A percentile compares a stretch with the other conserved stretches of the same genome.
Conservation (phyloP, 2,329 filamentous ascomycete species). For the Exophiala viscosa region DNA sequence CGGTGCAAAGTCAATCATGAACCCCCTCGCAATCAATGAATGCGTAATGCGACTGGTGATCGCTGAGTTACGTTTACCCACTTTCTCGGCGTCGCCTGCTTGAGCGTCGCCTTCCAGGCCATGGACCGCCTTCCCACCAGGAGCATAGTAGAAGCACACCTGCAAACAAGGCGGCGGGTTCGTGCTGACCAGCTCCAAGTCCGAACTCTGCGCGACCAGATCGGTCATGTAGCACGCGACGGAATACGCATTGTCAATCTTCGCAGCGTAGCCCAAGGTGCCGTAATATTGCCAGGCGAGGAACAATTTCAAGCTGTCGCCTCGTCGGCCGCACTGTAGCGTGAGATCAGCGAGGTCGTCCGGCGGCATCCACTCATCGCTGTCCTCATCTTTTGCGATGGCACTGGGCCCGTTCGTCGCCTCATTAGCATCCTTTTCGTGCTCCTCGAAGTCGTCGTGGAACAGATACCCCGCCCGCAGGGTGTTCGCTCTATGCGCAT, state of each 20-base stretch:
- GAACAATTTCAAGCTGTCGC: conserved; percentile 81
- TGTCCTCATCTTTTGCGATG: background rate
- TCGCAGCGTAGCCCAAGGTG: conserved; percentile 63
- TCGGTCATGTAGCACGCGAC: conserved; percentile 66
- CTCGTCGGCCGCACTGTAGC: conserved; percentile 84
- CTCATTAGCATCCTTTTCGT: background rate
- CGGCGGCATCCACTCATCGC: conserved; percentile 51
- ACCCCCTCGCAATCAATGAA: conserved; percentile 56
- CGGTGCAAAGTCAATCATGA: conserved; percentile 67
- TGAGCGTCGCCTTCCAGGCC: conserved; percentile 24
- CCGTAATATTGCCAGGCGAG: conserved; percentile 90
- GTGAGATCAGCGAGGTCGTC: conserved; percentile 93
- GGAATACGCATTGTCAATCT: conserved; percentile 70
- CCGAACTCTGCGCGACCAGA: conserved; percentile 51
- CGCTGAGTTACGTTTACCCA: conserved; percentile 49
- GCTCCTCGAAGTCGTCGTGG: conserved; percentile 51
- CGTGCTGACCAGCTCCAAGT: conserved; percentile 69
- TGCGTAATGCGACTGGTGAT: conserved; percentile 55
- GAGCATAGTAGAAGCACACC: conserved; percentile 87
- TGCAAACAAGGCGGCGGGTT: conserved; percentile 85
- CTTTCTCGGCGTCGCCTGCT: conserved; percentile 21
- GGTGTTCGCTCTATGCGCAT: conserved; percentile 81
- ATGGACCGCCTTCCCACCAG: conserved; percentile 49
- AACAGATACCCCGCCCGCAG: conserved; percentile 84
- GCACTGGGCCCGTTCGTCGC: background rate